These are phyloP conservation scores for Saraca asoca DNA, from an alignment of 331 rosid genomes.

Conservation along the genomic window DNA sequence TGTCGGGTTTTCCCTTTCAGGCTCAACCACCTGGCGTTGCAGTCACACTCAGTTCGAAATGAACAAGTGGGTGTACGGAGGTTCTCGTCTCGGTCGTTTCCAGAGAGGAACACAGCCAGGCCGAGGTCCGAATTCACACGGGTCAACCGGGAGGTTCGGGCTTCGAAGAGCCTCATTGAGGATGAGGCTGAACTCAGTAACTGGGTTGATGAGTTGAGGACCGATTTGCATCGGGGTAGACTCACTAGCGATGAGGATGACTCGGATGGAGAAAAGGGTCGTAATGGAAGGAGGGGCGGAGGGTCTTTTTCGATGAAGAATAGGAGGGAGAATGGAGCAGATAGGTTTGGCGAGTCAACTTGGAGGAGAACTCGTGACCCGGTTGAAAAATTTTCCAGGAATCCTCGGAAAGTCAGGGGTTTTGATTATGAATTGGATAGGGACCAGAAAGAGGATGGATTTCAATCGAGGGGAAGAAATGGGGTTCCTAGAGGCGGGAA, in stretches of 20 bases:
- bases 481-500: conserved; percentile 20
- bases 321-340: conserved; percentile 43
- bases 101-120: conserved; percentile 19
- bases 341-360: conserved; percentile 33
- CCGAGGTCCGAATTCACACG: conserved; percentile 35
- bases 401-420: conserved; percentile 23
- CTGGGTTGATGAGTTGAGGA: conserved; percentile 71
- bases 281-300: conserved; percentile 34
- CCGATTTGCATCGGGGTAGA: conserved; percentile 42
- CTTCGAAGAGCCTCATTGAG: conserved; percentile 69
- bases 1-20: conserved; percentile 56
- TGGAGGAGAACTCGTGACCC: conserved; percentile 31
- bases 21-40: conserved; percentile 38
- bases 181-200: conserved; percentile 86
- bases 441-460: neutral
- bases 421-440: conserved; percentile 10
- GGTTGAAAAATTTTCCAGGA: conserved; percentile 20
- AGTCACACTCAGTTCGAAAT: conserved; percentile 21
- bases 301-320: conserved; percentile 28
- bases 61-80: conserved; percentile 31
- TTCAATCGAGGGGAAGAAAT: conserved; percentile 9
- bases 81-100: conserved; percentile 43
- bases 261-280: conserved; percentile 34
- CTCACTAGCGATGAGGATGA: conserved; percentile 41
- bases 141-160: conserved; percentile 28